Base-by-base conservation (phyloP, 257 asterid genomes). In the Solanum rostratum region DNA sequence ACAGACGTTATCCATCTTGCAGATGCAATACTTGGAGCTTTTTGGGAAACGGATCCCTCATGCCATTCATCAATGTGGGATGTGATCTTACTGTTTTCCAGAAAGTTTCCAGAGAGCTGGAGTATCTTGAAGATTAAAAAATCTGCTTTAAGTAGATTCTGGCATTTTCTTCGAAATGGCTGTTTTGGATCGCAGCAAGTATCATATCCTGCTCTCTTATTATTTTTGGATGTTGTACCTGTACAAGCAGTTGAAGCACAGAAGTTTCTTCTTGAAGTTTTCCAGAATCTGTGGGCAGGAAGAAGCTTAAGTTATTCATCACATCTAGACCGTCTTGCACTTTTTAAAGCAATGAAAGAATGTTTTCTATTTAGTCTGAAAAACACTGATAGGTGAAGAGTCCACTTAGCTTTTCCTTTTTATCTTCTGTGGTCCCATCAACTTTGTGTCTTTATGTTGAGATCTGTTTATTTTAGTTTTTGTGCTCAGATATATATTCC, bases 21-120 rank as follows among this genome's bases (percentile, higher is more conserved):
- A 60, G 91, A 92, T 81, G 88, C 94, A 85, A 90, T 97, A 88
- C 93, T 97, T 86, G 99, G 98, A 90, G 89, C 94, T 82, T 94
- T 97, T 91, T 95, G 92, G 90, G 99, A 95, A 91, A 94, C 88
- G 82, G 92, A 91, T 84, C 94, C 98, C 50, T 85, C 90, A 66
- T 97, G 99, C 87, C 99, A 97, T 88, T 87, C 99, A 81, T 84
- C 97, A 52, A 94, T 97, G 98, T 97, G 99, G 99, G 98, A 95
- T 7, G 87, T 92, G 79, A 74, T 97, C 83, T 85, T 97, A 59
- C 89, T 92, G 65, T 95, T 93, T 84, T 87, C 90, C 41, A 90
- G 88, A 87, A 91, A 84, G 63, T 95, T 91, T 91, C 98, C 99
- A 4, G 92, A 92, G 83, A 88, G 97, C 86, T 97, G 99, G 99